Evolutionary conservation across 352 stramenopile genomes (phyloP), one percentile per base, ranked within the genome.

Genomic region (Phytophthora melonis): DNA sequence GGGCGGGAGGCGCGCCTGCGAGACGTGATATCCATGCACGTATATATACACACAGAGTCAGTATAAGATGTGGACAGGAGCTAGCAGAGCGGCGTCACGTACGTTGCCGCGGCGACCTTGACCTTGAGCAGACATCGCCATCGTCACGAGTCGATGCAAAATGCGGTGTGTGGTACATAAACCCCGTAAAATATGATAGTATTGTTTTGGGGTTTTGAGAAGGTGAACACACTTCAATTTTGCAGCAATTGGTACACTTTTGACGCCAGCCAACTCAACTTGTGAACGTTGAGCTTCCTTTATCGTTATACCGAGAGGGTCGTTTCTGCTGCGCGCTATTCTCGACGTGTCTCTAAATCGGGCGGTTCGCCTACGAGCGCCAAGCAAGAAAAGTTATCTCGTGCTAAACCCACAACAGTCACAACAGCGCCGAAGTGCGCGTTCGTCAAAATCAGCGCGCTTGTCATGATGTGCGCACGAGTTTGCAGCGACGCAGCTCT

Each of bases 1-100:
- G 9, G 98, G 98, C 25, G 98, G 97, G 13, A 99, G 88, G 23
- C 96, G 90, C 32, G 83, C 87, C 90, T 96, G 81, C 19, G 2
- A 67, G 18, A 47, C 3, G 25, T 27, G 58, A 54, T n/a, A 63
- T 2, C 21, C 18, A 50, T 50, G 16, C 16, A 47, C 11, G 5
- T 7, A 47, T 6, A 47, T 1, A 47, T 5, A 18, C 11, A 47
- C 1, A 2, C 0, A 18, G 18, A 14, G 18, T 23, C 18, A 19
- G 18, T 53, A 53, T 53, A 19, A 53, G 45, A 18, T 23, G 10
- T 23, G 45, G 10, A 0, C 23, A 18, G 19, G 6, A 23, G 45
- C 45, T 5, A 25, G 14, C 27, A 66, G 41, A 47, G 14, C 25
- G 14, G 25, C 13, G 19, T 19, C 43, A 77, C 84, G 63, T 77